These are phyloP conservation scores for Pseudogymnoascus sp. DNA, from an alignment of 2,329 filamentous ascomycete genomes.

Conservation along the genomic window DNA sequence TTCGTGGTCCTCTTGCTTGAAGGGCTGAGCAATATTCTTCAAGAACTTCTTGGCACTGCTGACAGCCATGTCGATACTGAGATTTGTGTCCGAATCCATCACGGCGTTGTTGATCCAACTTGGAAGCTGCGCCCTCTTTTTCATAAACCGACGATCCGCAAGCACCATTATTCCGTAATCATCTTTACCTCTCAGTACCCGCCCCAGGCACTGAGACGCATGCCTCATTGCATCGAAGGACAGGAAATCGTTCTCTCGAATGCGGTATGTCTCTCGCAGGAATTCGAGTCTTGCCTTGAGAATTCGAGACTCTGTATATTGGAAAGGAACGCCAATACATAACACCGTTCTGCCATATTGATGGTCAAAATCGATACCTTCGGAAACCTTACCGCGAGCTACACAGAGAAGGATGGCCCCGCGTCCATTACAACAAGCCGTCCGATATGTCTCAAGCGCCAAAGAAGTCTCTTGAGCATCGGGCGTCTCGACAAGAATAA, in stretches of 20 bases:
- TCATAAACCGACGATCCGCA: constrained; percentile 85
- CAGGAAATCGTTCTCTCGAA: constrained; percentile 92
- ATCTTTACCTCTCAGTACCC: constrained; percentile 90
- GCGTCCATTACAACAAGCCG: constrained; percentile 92
- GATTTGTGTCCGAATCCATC: constrained; percentile 73
- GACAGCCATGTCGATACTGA: constrained; percentile 93
- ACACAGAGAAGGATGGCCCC: constrained; percentile 91
- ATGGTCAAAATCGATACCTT: constrained; percentile 98
- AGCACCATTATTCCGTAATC: constrained; percentile 99
- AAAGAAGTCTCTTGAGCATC: constrained; percentile 95
- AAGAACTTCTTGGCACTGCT: constrained; percentile 84
- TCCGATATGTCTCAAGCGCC: constrained; percentile 91
- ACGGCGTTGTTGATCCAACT: constrained; percentile 95
- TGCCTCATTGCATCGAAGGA: constrained; percentile 99
- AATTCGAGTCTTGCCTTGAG: constrained; percentile 94
- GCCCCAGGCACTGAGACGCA: constrained; percentile 89
- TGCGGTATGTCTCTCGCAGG: constrained; percentile 91
- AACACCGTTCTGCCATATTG: constrained; percentile 94
- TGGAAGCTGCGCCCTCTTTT: constrained; percentile 81
- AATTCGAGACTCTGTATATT: constrained; percentile 96
- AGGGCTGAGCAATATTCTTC: constrained; percentile 84
- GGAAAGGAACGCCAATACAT: constrained; percentile 94
- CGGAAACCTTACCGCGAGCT: constrained; percentile 91
- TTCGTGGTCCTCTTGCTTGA: constrained; percentile 73
- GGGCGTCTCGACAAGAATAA: constrained; percentile 94